Base-by-base conservation (phyloP, 768 basidiomycete genomes). In the Psilocybe azurescens region DNA sequence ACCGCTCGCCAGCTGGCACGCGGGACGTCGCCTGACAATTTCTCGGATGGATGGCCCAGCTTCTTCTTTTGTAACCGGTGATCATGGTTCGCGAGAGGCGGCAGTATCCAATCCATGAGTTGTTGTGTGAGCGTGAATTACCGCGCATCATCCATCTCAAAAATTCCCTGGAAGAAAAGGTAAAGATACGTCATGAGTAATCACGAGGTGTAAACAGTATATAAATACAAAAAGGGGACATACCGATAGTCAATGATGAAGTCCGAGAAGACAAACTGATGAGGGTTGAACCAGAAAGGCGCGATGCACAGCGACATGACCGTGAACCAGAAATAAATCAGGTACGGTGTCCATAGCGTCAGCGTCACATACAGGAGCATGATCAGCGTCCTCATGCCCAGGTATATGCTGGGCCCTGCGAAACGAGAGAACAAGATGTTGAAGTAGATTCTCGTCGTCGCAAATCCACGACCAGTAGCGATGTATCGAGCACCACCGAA, bases 51-150 rank as follows among this genome's bases (percentile, higher is more conserved):
- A 71, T 95, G 91, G 20, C 97, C 97, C 5, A 99, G 87, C 67
- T 88, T 88, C 84, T 99, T 98, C 82, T 93, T 94, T 99, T 99
- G 87, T 95, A 99, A n/a, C 97, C 97, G 16, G 97, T 99, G 72
- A 99, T 97, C 87, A 94, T 91, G 16, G 97, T 99, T 55, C 97
- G 84, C n/a, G 95, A 95, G 50, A 99, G 81, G 56, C 97, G 93
- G 74, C 97, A 99, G 76, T 99, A 99, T 0, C 97, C 97, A 67
- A 99, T 97, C 97, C 97, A 99, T 4, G 97, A 97, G 75, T 98
- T 99, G 69, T 86, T 92, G 76, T 99, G 97, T 20, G 95, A 94
- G 33, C 95, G 86, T 41, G 97, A 98, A 79, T 99, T 99, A 57
- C 97, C 97, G 55, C 97, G 88, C 36, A 90, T 96, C 96, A 99